Base-by-base conservation (phyloP, 2,329 filamentous ascomycete genomes). In the Westerdykella aurantiaca region DNA sequence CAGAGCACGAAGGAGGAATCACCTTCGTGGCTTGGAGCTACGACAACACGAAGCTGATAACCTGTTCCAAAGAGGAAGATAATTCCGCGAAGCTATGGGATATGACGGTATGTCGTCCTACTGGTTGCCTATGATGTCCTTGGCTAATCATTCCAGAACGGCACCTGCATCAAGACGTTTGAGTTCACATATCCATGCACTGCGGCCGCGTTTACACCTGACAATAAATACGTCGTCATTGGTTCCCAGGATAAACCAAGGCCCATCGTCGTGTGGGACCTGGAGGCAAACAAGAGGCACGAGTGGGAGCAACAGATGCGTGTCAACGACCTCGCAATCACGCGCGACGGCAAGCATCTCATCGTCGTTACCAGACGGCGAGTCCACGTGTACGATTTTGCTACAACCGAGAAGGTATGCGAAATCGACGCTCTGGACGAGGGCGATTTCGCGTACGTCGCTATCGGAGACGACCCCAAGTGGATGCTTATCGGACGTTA, bases 11-110 rank as follows among this genome's bases (percentile, higher is more conserved):
- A 1, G 84, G 86, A 5, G 85, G 86, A 1, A 83, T 96, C 11
- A 83, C 86, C 16, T 88, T 90, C 57, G 70, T 95, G 4, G 77
- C 87, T 1, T 98, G 93, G 88, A 96, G 90, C 61, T 93, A 90
- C 5, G 88, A 98, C 65, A 88, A 95, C 68, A 78, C 78, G 1
- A 87, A 87, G 69, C 75, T 98, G 29, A 81, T 97, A 33, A 91
- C 85, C 13, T 97, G 91, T 63, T 86, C 81, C 13, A 77, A 81
- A 52, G 87, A 62, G 37, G 57, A 59, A 35, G 67, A 95, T 59
- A 79, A 78, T 37, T 78, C 77, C 49, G 88, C 87, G 1, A 78
- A 83, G 31, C 68, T 95, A 49, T 95, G 87, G 86, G 80, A 89
- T 65, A 57, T 62, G 31, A 60, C 61, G 49, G 63, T 63, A 58